Evolutionary conservation across 805 yeast species (phyloP).

Genomic region (Pichia ethanolica): DNA sequence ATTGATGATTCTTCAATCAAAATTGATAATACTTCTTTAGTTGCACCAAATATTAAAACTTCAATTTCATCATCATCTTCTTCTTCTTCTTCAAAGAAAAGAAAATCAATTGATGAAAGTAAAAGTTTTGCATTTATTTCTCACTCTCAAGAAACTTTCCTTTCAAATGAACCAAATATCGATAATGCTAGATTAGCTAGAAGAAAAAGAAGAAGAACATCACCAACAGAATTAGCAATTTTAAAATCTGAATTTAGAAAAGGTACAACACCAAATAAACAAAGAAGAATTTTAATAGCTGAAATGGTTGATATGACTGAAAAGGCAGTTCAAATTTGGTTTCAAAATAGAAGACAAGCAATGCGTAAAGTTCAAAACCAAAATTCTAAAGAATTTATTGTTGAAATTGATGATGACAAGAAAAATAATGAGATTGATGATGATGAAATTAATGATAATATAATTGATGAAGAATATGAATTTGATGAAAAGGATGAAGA

Average conservation of each 20-base stretch:
- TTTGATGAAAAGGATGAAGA: not conserved
- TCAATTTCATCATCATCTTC: not conserved
- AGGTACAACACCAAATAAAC: slow-evolving; percentile 77
- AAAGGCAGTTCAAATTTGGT: slow-evolving; percentile 97
- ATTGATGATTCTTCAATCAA: not conserved
- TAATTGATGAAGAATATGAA: not conserved
- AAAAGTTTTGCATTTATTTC: slow-evolving; percentile 78
- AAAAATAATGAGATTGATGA: not conserved
- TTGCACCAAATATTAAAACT: no score
- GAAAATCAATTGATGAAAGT: slow-evolving; percentile 19
- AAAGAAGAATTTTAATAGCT: slow-evolving; percentile 73
- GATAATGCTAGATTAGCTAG: slow-evolving; percentile 92
- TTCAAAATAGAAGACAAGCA: slow-evolving; percentile 90
- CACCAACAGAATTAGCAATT: slow-evolving; percentile 76
- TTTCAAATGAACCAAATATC: slow-evolving; percentile 71
- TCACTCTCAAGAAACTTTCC: slow-evolving; percentile 86
- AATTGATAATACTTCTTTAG: no score
- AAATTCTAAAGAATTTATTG: not conserved
- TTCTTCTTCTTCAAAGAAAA: slow-evolving; percentile 4
- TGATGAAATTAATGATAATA: not conserved
- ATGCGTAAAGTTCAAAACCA: slow-evolving; percentile 38
- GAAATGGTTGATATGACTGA: slow-evolving; percentile 84
- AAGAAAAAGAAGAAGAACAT: slow-evolving; percentile 91
- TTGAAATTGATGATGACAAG: not conserved
- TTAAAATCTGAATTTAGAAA: slow-evolving; percentile 70